Evolutionary conservation across 805 yeast genomes (phyloP).

Genomic region (Cyberlindnera xylosilytica): DNA sequence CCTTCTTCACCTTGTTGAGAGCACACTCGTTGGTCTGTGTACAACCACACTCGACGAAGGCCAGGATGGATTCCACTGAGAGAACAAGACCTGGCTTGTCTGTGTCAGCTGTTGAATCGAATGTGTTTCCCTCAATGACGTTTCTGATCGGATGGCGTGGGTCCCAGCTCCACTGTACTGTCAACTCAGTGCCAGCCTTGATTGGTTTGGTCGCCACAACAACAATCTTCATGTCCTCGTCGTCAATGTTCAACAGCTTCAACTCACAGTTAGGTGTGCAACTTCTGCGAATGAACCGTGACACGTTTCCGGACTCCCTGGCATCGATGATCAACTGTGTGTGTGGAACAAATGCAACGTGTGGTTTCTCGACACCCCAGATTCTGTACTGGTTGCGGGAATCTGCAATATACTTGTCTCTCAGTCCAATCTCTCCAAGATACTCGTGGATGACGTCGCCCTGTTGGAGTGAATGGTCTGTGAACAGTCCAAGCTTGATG

Average conservation of each 20-base stretch:
- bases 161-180: conserved; percentile 91
- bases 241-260: conserved; percentile 38
- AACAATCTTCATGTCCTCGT: conserved; percentile 46
- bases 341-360: conserved; percentile 53
- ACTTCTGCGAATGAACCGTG: conserved; percentile 71
- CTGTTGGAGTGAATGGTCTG: conserved; percentile 36
- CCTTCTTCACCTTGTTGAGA: conserved; percentile 57
- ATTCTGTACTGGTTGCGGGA: conserved; percentile 71
- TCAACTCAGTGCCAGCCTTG: conserved; percentile 64
- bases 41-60: conserved; percentile 65
- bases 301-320: conserved; percentile 71
- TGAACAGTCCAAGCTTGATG: conserved; percentile 61
- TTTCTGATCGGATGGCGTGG: conserved; percentile 65
- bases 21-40: conserved; percentile 48
- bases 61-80: conserved; percentile 59
- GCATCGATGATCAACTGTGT: conserved; percentile 72
- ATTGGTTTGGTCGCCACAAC: conserved; percentile 57
- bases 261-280: conserved; percentile 77
- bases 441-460: conserved; percentile 57
- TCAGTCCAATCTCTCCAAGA: conserved; percentile 70
- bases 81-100: conserved; percentile 56
- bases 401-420: conserved; percentile 59
- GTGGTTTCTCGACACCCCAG: conserved; percentile 67
- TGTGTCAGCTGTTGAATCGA: conserved; percentile 52
- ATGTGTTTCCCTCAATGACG: conserved; percentile 39